Evolutionary conservation across 2,329 filamentous ascomycete genomes (phyloP).

Genomic region (Calonectria leucothoes): DNA sequence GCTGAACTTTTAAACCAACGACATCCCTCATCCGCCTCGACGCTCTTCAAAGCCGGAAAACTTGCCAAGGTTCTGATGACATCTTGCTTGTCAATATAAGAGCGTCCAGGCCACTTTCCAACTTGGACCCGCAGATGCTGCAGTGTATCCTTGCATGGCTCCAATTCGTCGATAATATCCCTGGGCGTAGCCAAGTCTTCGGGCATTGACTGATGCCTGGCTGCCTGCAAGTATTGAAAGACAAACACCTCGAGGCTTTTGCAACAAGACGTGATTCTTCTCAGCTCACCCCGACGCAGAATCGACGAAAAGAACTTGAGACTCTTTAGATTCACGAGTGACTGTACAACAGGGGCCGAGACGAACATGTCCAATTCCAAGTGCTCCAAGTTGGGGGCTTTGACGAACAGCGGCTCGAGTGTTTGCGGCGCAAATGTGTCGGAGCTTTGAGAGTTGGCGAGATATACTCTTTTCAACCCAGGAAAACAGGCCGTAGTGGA

Average conservation of each 20-base stretch:
- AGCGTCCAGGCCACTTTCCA: not conserved
- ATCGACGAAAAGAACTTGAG: not conserved
- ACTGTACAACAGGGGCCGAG: not conserved
- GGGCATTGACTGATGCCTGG: not conserved
- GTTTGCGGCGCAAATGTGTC: not conserved
- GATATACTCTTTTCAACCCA: not conserved
- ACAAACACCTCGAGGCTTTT: not conserved
- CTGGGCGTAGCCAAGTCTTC: not conserved
- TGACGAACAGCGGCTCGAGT: not conserved
- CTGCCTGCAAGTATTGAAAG: not conserved
- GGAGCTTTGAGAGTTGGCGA: not conserved
- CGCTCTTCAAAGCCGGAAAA: not conserved
- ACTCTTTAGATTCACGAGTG: not conserved
- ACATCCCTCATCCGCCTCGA: no score
- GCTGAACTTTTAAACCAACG: no score
- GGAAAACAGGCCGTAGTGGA: not conserved
- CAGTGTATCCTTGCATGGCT: not conserved
- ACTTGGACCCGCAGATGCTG: not conserved
- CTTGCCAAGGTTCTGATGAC: not conserved
- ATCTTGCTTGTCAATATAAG: not conserved
- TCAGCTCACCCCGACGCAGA: not conserved
- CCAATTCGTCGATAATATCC: not conserved
- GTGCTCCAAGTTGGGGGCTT: not conserved
- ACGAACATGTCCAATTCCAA: not conserved
- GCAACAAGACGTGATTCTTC: not conserved